These are phyloP conservation scores for Blastocystis hominis DNA, from an alignment of 352 stramenopile genomes.

Conservation along the genomic window DNA sequence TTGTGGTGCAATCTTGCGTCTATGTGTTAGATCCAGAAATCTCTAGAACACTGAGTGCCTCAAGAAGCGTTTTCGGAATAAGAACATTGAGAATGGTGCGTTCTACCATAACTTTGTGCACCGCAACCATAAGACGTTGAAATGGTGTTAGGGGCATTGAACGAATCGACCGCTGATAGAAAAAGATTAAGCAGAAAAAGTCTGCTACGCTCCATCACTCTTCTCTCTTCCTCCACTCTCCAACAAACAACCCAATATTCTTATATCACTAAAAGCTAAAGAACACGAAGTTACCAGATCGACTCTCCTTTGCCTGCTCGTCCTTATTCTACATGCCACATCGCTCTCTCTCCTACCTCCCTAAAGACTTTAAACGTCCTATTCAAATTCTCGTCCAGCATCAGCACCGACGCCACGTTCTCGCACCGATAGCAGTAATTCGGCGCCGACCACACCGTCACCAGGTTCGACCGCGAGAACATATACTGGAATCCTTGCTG, in stretches of 20 bases:
- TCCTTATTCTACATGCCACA: slow-evolving; percentile 40
- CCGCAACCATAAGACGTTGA: not conserved
- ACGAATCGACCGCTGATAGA: too few relatives aligned
- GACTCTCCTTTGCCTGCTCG: slow-evolving; percentile 15
- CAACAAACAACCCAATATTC: not conserved
- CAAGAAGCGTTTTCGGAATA: not conserved
- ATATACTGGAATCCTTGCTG: slow-evolving; percentile 82
- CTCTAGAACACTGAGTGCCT: not conserved
- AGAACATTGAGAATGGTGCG: not conserved
- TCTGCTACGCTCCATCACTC: too few relatives aligned
- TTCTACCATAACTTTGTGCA: slow-evolving; percentile 8
- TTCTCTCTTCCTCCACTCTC: too few relatives aligned
- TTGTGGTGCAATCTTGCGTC: not conserved
- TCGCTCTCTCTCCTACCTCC: not conserved
- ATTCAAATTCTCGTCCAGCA: slow-evolving; percentile 87
- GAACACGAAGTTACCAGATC: slow-evolving; percentile 2
- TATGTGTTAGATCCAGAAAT: not conserved
- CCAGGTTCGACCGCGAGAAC: slow-evolving; percentile 72
- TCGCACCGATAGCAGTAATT: slow-evolving; percentile 98
- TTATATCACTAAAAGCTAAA: slow-evolving; percentile 47
- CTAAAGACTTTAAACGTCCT: slow-evolving; percentile 60
- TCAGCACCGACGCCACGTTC: slow-evolving; percentile 93
- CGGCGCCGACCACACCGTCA: slow-evolving; percentile 94
- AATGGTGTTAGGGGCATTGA: not conserved
- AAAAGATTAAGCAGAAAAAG: too few relatives aligned